A percentile compares a stretch with the other conserved stretches of the same genome.
Evolutionary conservation across 2,329 filamentous ascomycete genomes (phyloP).

Genomic region (Talaromyces sp.): DNA sequence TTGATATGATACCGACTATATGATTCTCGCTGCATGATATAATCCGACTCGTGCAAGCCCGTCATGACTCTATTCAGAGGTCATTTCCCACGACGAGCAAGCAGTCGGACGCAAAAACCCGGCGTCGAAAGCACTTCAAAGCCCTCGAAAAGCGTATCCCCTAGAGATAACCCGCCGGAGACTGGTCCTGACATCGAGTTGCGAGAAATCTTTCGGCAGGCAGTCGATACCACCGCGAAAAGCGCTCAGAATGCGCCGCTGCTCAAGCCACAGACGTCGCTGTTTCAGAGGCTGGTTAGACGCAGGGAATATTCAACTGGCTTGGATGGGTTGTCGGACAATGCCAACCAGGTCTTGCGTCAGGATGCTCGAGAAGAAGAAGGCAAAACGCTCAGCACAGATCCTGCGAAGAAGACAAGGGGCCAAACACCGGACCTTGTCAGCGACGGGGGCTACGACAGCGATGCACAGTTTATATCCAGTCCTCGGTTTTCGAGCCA

Average conservation of each 20-base stretch:
- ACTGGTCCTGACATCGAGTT: neutral
- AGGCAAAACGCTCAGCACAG: neutral
- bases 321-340: neutral
- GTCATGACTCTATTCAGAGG: constrained; percentile 8
- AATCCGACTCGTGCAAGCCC: neutral
- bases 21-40: neutral
- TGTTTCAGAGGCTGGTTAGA: constrained; percentile 5
- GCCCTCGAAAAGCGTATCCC: neutral
- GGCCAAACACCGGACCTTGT: constrained; percentile 20
- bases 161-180: neutral
- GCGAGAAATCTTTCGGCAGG: constrained; percentile 6
- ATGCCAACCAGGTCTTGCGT: neutral
- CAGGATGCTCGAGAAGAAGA: neutral
- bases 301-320: neutral
- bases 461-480: constrained; percentile 34
- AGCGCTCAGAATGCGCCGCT: neutral
- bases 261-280: neutral
- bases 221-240: neutral
- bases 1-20: neutral
- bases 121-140: neutral
- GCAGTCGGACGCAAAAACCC: neutral
- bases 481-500: constrained; percentile 25
- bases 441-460: constrained; percentile 37
- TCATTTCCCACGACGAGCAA: constrained; percentile 4
- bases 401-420: neutral